phyloP scores from a whole-genome alignment of 352 stramenopile genomes.

The Globisporangium lucens region DNA sequence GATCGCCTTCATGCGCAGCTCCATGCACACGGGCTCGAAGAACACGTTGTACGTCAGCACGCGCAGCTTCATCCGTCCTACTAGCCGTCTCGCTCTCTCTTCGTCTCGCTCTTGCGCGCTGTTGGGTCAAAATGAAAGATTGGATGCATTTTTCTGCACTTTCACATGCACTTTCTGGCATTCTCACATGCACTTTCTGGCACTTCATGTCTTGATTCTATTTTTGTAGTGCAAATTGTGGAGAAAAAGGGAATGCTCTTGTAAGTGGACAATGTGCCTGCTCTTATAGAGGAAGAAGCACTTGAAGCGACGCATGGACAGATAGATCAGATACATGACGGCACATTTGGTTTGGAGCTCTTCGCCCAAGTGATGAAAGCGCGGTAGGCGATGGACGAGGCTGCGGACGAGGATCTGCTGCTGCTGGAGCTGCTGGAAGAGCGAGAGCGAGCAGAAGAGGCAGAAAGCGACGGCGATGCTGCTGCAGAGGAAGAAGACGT shows the following conservation, averaged over 20 bases:
- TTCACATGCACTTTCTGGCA: no score
- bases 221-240: background rate
- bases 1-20: slow-evolving; percentile 60
- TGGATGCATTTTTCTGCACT: no score
- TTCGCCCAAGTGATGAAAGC: background rate
- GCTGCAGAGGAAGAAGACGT: background rate
- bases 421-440: background rate
- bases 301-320: background rate
- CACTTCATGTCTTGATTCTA: background rate
- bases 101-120: no score
- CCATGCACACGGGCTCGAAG: slow-evolving; percentile 63
- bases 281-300: background rate
- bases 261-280: background rate
- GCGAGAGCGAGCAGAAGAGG: background rate
- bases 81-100: no score
- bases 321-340: background rate
- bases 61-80: slow-evolving; percentile 42
- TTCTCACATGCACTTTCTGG: no score
- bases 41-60: slow-evolving; percentile 77
- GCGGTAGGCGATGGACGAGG: background rate
- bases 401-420: background rate
- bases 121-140: no score
- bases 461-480: background rate
- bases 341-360: background rate
- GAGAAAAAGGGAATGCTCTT: background rate